phyloP scores from a whole-genome alignment of 192 early-diverging fungal species.

The Coemansia sp. region DNA sequence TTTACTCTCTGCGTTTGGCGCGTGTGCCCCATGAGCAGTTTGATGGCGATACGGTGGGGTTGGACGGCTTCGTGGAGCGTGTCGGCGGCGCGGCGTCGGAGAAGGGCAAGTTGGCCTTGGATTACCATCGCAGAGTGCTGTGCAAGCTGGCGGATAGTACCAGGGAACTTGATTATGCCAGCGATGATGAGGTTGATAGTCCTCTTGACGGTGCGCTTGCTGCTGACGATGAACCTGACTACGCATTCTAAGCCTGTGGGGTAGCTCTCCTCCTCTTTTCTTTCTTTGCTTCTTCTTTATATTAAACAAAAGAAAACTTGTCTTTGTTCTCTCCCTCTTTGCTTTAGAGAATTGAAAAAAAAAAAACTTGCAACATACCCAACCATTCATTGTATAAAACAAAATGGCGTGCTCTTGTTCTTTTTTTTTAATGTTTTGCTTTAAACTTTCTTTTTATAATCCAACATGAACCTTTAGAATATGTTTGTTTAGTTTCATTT shows the following conservation, averaged over 20 bases:
- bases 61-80: conserved; percentile 47
- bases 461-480: no score
- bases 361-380: no score
- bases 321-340: background rate
- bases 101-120: conserved; percentile 50
- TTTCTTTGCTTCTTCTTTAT: background rate
- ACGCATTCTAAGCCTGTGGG: background rate
- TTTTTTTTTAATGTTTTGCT: no score
- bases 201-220: background rate
- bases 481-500: no score
- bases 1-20: conserved; percentile 67
- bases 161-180: conserved; percentile 42
- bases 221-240: background rate
- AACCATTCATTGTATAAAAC: background rate
- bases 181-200: conserved; percentile 38
- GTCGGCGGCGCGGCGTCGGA: conserved; percentile 50
- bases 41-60: conserved; percentile 20
- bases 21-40: conserved; percentile 18
- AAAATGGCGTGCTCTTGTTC: background rate
- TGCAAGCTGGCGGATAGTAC: conserved; percentile 46
- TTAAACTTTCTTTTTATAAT: no score
- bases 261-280: background rate
- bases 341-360: no score
- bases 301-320: background rate
- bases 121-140: conserved; percentile 62